Conservation (phyloP, 768 basidiomycete species). For the Symmetrospora coprosmae region DNA sequence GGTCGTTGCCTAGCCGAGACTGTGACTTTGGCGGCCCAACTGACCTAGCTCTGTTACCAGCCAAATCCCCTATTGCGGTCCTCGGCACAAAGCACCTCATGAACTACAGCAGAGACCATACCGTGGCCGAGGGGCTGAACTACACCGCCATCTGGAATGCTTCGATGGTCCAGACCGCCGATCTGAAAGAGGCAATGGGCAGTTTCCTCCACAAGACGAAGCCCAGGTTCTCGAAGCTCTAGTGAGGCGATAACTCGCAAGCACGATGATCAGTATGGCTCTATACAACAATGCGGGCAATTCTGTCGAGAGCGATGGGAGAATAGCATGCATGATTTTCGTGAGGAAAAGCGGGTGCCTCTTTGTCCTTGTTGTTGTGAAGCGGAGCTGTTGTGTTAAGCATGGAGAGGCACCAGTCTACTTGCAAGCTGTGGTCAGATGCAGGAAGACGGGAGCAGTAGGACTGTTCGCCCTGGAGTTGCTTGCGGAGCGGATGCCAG, state of each 20-base stretch:
- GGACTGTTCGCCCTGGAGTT: neutral
- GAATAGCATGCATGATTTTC: too few relatives aligned
- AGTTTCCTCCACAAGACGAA: slow-evolving; percentile 18
- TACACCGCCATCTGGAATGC: slow-evolving; percentile 51
- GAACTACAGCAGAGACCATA: slow-evolving; percentile 63
- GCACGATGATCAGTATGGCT: too few relatives aligned
- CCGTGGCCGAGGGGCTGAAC: slow-evolving; percentile 44
- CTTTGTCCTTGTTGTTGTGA: too few relatives aligned
- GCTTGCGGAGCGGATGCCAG: neutral
- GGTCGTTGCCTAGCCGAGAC: neutral
- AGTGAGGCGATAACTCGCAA: neutral
- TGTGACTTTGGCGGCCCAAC: neutral
- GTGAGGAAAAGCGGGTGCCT: too few relatives aligned
- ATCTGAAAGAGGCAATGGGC: slow-evolving; percentile 1
- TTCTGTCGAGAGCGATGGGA: too few relatives aligned
- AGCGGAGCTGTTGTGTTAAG: too few relatives aligned
- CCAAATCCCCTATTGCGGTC: slow-evolving; percentile 67
- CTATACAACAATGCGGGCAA: too few relatives aligned
- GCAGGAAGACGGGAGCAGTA: neutral
- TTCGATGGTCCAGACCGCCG: slow-evolving; percentile 26
- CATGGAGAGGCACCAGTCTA: neutral
- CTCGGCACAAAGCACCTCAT: slow-evolving; percentile 62
- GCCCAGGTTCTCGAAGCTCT: slow-evolving; percentile 16
- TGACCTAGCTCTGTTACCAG: neutral
- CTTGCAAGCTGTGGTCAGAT: neutral